Evolutionary conservation across 495 filamentous ascomycete species (phyloP).

Genomic region (Penicillium canescens): DNA sequence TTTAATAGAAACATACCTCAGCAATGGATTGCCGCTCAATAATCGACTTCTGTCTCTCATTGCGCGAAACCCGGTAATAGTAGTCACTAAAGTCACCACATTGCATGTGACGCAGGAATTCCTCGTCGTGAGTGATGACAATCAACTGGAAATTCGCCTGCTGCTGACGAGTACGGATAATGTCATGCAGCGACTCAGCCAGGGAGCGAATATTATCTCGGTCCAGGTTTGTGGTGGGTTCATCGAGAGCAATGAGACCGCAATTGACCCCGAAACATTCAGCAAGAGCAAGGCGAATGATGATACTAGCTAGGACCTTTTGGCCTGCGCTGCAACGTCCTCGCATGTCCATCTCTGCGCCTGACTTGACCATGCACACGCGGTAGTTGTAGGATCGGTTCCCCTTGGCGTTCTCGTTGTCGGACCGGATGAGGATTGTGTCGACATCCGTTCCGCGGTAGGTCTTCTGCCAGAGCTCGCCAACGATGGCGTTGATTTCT

Average conservation of each 20-base stretch:
- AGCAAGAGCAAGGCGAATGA: slow-evolving; percentile 93
- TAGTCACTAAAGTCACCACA: slow-evolving; percentile 91
- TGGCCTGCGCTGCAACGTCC: slow-evolving; percentile 96
- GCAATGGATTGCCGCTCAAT: slow-evolving; percentile 74
- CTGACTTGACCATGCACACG: slow-evolving; percentile 96
- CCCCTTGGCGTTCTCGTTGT: slow-evolving; percentile 71
- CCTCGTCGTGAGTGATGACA: slow-evolving; percentile 98
- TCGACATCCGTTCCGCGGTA: slow-evolving; percentile 98
- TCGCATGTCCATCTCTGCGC: slow-evolving; percentile 99
- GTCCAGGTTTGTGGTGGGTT: slow-evolving; percentile 97
- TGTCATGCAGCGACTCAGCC: slow-evolving; percentile 79
- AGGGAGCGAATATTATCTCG: slow-evolving; percentile 89
- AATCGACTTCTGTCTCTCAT: slow-evolving; percentile 82
- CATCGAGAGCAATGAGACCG: slow-evolving; percentile 94
- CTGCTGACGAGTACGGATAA: slow-evolving; percentile 78
- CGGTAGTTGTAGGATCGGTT: slow-evolving; percentile 95
- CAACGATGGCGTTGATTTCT: slow-evolving; percentile 93
- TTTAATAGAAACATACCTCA: slow-evolving; percentile 41
- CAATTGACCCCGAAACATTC: slow-evolving; percentile 98
- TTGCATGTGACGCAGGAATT: slow-evolving; percentile 91
- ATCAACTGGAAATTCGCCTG: slow-evolving; percentile 98
- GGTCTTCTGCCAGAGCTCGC: slow-evolving; percentile 93
- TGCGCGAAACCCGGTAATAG: slow-evolving; percentile 82
- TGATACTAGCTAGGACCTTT: slow-evolving; percentile 94
- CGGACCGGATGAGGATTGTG: slow-evolving; percentile 90